Evolutionary conservation across 2,329 filamentous ascomycete species (phyloP).

Genomic region (Fusarium sacchari): DNA sequence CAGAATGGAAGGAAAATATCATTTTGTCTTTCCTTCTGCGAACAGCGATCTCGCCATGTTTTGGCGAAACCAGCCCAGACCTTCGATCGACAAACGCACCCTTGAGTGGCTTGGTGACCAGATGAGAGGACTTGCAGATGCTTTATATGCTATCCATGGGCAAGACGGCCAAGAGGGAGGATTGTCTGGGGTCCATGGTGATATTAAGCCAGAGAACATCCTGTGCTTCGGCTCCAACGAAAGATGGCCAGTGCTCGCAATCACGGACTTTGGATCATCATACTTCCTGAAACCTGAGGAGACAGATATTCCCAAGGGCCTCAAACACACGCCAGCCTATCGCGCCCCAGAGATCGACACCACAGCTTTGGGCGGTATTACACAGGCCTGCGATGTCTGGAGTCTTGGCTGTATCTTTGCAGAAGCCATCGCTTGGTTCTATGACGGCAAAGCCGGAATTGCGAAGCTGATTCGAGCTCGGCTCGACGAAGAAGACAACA

Average conservation of each 20-base stretch:
- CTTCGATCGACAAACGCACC: accelerated
- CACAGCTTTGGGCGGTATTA: accelerated
- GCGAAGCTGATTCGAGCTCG: accelerated
- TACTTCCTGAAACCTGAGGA: accelerated
- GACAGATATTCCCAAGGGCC: accelerated
- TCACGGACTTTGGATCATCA: neutral
- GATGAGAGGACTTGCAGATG: neutral
- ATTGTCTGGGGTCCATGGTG: neutral
- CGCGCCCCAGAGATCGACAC: neutral
- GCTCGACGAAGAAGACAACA: accelerated
- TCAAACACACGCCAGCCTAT: neutral
- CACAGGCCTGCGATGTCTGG: neutral
- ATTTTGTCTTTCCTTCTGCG: neutral
- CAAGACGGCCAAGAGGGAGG: neutral
- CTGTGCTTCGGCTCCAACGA: neutral
- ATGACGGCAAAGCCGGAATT: accelerated
- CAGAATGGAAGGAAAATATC: neutral
- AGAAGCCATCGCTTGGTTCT: neutral
- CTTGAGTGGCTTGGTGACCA: neutral
- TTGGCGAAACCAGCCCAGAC: neutral
- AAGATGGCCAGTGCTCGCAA: accelerated
- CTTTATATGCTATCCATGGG: neutral
- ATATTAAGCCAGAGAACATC: neutral
- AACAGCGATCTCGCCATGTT: neutral
- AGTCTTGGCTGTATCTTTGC: neutral